Evolutionary conservation across 2,329 filamentous ascomycete genomes (phyloP), one percentile per base, ranked within the genome.

Genomic region (Arthrobotrys musiformis): DNA sequence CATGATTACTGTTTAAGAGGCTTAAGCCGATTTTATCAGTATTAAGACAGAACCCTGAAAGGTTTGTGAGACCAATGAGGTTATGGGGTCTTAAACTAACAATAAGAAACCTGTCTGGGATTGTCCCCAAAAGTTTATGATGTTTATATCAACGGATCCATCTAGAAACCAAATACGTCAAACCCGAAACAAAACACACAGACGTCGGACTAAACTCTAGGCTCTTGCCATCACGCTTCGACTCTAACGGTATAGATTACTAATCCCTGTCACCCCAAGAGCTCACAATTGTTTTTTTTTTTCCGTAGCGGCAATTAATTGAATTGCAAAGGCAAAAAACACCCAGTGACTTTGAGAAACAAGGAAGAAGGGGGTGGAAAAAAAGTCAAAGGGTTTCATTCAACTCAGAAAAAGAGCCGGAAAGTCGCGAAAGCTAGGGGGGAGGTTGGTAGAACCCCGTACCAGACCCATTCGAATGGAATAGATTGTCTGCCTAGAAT

Each of bases 401-500:
- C 50, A 35, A 33, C 50, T 40, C 63, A 40, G 28, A 40, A 58
- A 46, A 40, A 33, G 63, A 42, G 62, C 62, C 68, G 70, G 64
- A 63, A 76, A 26, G 22, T 58, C 54, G 54, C 54, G 54, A 58
- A 19, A 40, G 54, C 54, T 58, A 40, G 54, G 54, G 33, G 22
- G 54, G 54, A 58, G 54, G 54, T 58, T 58, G 54, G 54, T 58
- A 24, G 54, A 50, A 28, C 62, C 52, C 30, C 19, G 11, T 22
- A 48, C 44, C 44, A 62, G 62, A 44, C 42, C 54, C 48, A 44
- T 68, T 54, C 54, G 28, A 42, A 56, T 30, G 48, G 48, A 37
- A 48, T 40, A 50, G 24, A 66, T 54, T 70, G 72, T 76, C 72
- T 76, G 72, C 72, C 72, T 76, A 76, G 72, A 76, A 76, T 64